These are phyloP conservation scores for Aspergillus neotritici DNA, from an alignment of 2,329 filamentous ascomycete genomes.

Conservation along the genomic window DNA sequence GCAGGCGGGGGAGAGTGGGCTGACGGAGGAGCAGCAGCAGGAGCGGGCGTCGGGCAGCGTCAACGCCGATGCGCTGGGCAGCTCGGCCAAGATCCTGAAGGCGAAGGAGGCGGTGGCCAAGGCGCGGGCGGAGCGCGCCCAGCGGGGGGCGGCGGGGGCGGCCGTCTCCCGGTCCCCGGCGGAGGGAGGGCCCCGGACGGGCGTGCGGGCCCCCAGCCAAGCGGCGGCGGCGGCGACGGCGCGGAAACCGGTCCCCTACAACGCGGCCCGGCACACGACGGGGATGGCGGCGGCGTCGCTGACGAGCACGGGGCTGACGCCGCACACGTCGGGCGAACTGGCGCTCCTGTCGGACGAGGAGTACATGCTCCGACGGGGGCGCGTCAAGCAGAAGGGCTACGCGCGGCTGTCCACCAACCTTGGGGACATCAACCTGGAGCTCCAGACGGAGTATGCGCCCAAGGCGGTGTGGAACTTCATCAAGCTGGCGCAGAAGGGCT, in stretches of 20 bases:
- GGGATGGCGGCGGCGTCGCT: conserved; percentile 89
- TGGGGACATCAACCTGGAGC: conserved; percentile 79
- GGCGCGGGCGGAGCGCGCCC: conserved; percentile 67
- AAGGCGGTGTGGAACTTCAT: conserved; percentile 97
- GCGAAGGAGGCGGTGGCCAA: conserved; percentile 93
- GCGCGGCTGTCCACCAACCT: conserved; percentile 81
- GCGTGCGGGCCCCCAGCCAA: conserved; percentile 1
- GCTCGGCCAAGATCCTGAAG: conserved; percentile 73
- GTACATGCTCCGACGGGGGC: conserved; percentile 87
- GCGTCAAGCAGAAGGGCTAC: conserved; percentile 86
- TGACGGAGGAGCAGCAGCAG: conserved; percentile 65
- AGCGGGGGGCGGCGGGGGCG: conserved; percentile 53
- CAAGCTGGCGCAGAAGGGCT: conserved; percentile 77
- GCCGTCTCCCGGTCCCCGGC: conserved; percentile 23
- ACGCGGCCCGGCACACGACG: conserved; percentile 84
- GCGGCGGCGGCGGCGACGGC: conserved; percentile 20
- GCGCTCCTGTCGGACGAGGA: conserved; percentile 88
- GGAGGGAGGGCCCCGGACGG: conserved; percentile 6
- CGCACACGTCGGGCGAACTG: conserved; percentile 80
- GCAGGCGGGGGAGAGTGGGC: conserved; percentile 67
- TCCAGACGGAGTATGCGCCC: conserved; percentile 85
- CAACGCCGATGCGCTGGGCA: conserved; percentile 74
- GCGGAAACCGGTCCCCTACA: conserved; percentile 56
- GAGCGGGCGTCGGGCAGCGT: conserved; percentile 61
- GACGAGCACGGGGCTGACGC: conserved; percentile 88